Percentiles rank a stretch among this genome's conserved stretches.
phyloP scores from a whole-genome alignment of 805 yeast species.

The Millerago galiae region DNA sequence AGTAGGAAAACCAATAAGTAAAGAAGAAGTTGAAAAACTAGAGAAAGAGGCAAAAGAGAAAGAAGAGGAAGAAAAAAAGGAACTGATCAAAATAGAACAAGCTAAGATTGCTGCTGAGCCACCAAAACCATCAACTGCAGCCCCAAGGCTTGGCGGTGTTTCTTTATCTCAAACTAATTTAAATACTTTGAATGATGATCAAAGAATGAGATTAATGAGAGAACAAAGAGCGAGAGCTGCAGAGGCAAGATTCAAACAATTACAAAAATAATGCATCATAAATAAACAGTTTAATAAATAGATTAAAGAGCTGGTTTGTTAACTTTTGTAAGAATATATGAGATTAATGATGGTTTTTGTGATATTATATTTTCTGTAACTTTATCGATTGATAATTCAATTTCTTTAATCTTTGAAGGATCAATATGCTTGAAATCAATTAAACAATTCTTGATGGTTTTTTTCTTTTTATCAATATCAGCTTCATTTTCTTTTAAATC shows the following conservation, averaged over 20 bases:
- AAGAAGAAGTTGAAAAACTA: conserved; percentile 46
- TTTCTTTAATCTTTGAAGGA: conserved; percentile 28
- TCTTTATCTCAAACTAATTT: conserved; percentile 35
- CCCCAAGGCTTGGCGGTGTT: conserved; percentile 28
- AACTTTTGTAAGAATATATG: conserved; percentile 37
- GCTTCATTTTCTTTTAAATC: conserved; percentile 11
- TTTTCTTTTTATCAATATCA: conserved; percentile 27
- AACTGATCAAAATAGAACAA: conserved; percentile 37
- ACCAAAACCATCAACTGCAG: conserved; percentile 27
- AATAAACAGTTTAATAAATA: conserved; percentile 1
- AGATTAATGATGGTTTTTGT: conserved; percentile 24
- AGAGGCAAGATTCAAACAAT: conserved; percentile 63
- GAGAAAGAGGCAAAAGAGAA: conserved; percentile 31
- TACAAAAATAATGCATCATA: conserved; percentile 10
- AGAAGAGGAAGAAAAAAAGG: conserved; percentile 34
- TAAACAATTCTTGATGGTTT: conserved; percentile 51
- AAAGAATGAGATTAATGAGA: conserved; percentile 72
- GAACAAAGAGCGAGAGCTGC: conserved; percentile 97
- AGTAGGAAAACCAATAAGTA: conserved; percentile 53
- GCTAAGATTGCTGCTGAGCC: conserved; percentile 34
- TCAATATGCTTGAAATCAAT: conserved; percentile 58
- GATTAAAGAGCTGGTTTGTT: conserved; percentile 22
- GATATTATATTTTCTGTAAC: conserved; percentile 27
- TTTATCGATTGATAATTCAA: conserved; percentile 25
- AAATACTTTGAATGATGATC: conserved; percentile 65